Evolutionary conservation across 176 grass and related monocot genomes (phyloP), one percentile per base, ranked within the genome.

Genomic region (Aechmea fasciata): DNA sequence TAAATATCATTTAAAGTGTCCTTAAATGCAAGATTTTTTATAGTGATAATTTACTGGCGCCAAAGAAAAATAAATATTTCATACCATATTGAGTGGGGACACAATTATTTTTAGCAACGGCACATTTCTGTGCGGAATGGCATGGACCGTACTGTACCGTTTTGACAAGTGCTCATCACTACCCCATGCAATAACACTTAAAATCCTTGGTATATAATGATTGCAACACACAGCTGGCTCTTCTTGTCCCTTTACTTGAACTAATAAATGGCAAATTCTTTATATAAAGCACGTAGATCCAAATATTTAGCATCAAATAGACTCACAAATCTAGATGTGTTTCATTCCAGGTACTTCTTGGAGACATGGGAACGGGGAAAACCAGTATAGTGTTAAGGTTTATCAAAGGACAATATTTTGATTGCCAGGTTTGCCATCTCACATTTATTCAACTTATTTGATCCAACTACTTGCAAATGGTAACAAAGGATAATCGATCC

Each of bases 341-440:
- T 61, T 1, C 55, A 18, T 50, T 13, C 18, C 64, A 88, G 90
- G 87, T 85, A 14, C 84, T 96, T 23, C 82, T 90, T 59, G 84
- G 91, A 9, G 87, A 90, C 76, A 57, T 96, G 84, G 82, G 91
- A 18, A 84, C 91, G 13, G 91, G 87, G 55, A 96, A 96, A 78
- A 96, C 91, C 3, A 91, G 91, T 70, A 82, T 96, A 64, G 87
- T 78, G 0, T 69, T 96, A 13, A 81, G 87, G 20, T 96, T 96
- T 71, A 81, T 77, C 67, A 90, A 87, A 76, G 91, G 87, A 14
- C 79, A 88, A 13, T 91, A 90, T 77, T 79, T 80, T 57, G 84
- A 96, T 67, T 85, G 79, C 66, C 87, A 87, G 78, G 88, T 80
- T 12, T 50, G 61, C 28, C 25, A 22, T n/a, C 57, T 52, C 25